These are phyloP conservation scores for Arabidopsis arenosa DNA, from an alignment of 345 rosid species.

Conservation along the genomic window DNA sequence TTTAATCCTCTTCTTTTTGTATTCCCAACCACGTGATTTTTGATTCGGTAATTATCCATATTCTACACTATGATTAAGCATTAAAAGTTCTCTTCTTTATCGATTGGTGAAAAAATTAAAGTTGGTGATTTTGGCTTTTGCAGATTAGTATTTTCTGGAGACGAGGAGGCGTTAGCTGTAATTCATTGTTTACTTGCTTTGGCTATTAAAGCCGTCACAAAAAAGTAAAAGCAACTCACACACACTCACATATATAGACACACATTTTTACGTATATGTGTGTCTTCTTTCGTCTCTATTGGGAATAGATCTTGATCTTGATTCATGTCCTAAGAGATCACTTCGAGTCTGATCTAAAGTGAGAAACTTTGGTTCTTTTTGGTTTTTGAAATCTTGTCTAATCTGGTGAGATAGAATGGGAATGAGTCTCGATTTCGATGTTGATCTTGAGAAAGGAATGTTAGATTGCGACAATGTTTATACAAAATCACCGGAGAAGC, in stretches of 20 bases:
- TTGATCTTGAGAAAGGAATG: constrained; percentile 79
- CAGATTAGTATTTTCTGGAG: constrained; percentile 32
- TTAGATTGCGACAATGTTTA: constrained; percentile 44
- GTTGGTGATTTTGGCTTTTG: constrained; percentile 8
- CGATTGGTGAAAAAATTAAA: constrained; percentile 4
- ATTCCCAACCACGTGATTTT: constrained; percentile 38
- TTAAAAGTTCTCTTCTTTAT: constrained; percentile 27
- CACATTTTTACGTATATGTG: constrained; percentile 34
- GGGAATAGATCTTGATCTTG: constrained; percentile 37
- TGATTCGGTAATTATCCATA: constrained; percentile 46
- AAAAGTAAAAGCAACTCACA: constrained; percentile 23
- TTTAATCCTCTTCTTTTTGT: constrained; percentile 14
- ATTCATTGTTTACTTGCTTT: constrained; percentile 36
- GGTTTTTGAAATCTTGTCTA: constrained; percentile 15
- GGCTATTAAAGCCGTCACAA: constrained; percentile 39
- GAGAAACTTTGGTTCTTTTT: constrained; percentile 13
- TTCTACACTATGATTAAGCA: constrained; percentile 20
- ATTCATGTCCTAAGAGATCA: constrained; percentile 22
- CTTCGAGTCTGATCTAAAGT: constrained; percentile 29
- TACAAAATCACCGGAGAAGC: constrained; percentile 44
- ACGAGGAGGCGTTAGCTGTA: constrained; percentile 41
- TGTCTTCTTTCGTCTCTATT: constrained; percentile 32
- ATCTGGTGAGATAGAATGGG: constrained; percentile 43
- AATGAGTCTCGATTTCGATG: constrained; percentile 52
- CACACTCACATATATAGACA: background rate